Percentiles rank a stretch among this genome's conserved stretches.
phyloP scores from a whole-genome alignment of 305 asterid species.

The Fraxinus angustifolia region DNA sequence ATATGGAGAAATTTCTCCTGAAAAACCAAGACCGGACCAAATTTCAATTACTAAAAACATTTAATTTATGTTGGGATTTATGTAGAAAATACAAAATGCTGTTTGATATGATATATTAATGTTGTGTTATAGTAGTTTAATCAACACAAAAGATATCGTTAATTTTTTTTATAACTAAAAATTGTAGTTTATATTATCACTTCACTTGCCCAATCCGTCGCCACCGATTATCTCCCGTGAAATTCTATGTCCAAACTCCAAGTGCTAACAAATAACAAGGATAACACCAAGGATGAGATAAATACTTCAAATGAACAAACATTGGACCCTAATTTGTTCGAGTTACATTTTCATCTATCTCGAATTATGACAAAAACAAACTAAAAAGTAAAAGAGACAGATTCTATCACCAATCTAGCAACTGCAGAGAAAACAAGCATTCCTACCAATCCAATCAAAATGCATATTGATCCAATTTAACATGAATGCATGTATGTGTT shows the following conservation, averaged over 20 bases:
- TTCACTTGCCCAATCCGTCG: background rate
- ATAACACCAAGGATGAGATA: background rate
- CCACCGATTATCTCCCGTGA: background rate
- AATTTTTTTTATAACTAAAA: background rate
- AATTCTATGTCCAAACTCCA: background rate
- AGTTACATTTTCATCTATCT: background rate
- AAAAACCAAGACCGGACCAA: background rate
- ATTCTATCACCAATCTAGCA: slow-evolving; percentile 16
- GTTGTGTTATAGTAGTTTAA: background rate
- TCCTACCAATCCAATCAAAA: background rate
- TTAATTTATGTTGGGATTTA: background rate
- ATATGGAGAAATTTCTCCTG: background rate
- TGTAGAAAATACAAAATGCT: background rate
- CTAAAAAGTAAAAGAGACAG: slow-evolving; percentile 1
- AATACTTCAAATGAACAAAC: slow-evolving; percentile 11
- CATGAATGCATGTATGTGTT: background rate
- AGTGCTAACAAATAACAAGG: background rate
- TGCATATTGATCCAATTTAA: background rate
- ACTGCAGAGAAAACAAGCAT: background rate
- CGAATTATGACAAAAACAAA: slow-evolving; percentile 2
- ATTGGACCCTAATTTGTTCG: slow-evolving; percentile 5
- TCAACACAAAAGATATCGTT: background rate
- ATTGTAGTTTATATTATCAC: background rate
- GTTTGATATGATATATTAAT: background rate
- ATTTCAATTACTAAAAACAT: background rate